phyloP scores from a whole-genome alignment of 352 stramenopile species.

The Blastocystis sp. region DNA sequence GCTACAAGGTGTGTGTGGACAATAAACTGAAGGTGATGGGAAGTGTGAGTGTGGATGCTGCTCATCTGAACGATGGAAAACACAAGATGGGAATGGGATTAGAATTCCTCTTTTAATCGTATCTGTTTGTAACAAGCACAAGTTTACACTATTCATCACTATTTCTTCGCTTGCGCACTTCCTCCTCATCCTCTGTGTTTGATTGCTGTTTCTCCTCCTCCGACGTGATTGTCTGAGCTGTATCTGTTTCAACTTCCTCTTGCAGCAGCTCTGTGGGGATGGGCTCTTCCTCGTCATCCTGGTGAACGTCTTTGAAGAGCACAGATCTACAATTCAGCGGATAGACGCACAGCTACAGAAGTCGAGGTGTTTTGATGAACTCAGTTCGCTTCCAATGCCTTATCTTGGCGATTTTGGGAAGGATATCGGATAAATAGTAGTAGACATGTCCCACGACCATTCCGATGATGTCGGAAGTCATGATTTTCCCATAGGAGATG shows the following conservation, averaged over 20 bases:
- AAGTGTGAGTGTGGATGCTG: neutral
- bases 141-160: neutral
- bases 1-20: conserved; percentile 14
- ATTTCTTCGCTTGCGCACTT: neutral
- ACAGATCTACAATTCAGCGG: neutral
- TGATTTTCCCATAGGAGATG: conserved; percentile 16
- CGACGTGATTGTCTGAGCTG: no score
- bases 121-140: neutral
- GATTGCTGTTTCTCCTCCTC: neutral
- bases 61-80: neutral
- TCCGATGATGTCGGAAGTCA: conserved; percentile 37
- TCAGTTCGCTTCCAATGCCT: conserved; percentile 12
- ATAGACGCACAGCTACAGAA: neutral
- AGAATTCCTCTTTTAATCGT: conserved; percentile 28
- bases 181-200: neutral
- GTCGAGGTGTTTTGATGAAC: conserved; percentile 22
- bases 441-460: conserved; percentile 50
- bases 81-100: neutral
- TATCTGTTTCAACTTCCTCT: neutral
- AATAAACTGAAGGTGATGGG: neutral
- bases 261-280: conserved; percentile 15
- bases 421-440: conserved; percentile 60
- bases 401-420: conserved; percentile 58
- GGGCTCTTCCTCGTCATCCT: conserved; percentile 14
- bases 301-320: neutral